Conservation (phyloP, 2,329 filamentous ascomycete species). For the Colletotrichum destructivum region DNA sequence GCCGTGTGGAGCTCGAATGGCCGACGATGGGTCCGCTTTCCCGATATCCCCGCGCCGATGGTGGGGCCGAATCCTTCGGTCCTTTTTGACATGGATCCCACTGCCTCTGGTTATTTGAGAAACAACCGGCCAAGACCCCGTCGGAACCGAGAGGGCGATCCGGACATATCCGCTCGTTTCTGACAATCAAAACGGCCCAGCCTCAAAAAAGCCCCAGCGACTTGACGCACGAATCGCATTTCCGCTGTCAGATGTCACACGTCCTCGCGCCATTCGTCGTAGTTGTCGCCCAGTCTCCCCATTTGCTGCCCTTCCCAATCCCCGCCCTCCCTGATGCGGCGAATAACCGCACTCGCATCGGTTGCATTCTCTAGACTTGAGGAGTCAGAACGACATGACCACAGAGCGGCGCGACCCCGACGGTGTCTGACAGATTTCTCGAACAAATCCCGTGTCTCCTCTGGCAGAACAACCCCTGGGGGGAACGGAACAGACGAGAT, state of each 20-base stretch:
- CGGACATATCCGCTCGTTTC: background rate
- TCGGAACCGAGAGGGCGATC: conserved; percentile 3
- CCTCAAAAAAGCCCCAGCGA: conserved; percentile 1
- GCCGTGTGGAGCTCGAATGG: background rate
- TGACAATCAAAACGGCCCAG: conserved; percentile 15
- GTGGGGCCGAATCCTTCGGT: conserved; percentile 32
- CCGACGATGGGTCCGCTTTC: background rate
- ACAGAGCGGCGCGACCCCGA: conserved; percentile 6
- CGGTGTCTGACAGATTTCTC: conserved; percentile 24
- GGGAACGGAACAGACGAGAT: background rate
- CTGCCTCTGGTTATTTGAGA: background rate
- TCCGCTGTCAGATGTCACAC: background rate
- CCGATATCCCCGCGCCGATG: conserved; percentile 10
- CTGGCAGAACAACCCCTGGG: background rate
- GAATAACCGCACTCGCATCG: conserved; percentile 32
- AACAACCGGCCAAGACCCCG: background rate
- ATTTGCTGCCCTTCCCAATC: background rate
- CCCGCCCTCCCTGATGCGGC: background rate
- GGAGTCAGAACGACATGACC: background rate
- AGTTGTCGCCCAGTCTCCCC: background rate
- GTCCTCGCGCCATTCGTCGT: background rate
- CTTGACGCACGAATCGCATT: conserved; percentile 35
- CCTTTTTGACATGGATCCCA: conserved; percentile 9
- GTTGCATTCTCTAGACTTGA: background rate
- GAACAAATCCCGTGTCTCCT: conserved; percentile 27